These are phyloP conservation scores for Botryotinia convoluta DNA, from an alignment of 2,329 filamentous ascomycete species.

Conservation along the genomic window DNA sequence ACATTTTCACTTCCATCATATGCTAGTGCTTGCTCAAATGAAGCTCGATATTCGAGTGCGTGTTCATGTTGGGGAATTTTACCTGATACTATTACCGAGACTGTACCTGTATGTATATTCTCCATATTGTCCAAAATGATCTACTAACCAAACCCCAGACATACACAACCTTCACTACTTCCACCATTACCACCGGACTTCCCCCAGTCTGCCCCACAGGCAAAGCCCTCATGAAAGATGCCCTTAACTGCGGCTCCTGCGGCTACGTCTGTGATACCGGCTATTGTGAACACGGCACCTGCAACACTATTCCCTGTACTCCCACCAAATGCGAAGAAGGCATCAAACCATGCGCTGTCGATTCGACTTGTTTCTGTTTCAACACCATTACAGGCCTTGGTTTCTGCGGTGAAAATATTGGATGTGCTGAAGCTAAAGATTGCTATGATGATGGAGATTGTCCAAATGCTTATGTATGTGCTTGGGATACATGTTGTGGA, in stretches of 20 bases:
- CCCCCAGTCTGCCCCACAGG: conserved; percentile 1
- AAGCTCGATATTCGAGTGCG: conserved; percentile 18
- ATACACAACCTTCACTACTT: conserved; percentile 11
- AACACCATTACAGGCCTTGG: neutral
- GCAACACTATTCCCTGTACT: conserved; percentile 1
- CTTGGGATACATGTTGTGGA: conserved; percentile 18
- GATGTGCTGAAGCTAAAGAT: neutral
- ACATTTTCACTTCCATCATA: conserved; percentile 18
- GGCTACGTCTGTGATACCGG: conserved; percentile 15
- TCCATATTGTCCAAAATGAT: neutral
- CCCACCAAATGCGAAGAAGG: conserved; percentile 11
- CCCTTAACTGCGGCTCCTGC: conserved; percentile 17
- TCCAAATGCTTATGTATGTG: conserved; percentile 15
- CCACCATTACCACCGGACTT: conserved; percentile 7
- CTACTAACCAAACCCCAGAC: neutral
- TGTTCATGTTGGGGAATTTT: conserved; percentile 21
- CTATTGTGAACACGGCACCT: conserved; percentile 19
- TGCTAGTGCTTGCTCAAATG: conserved; percentile 14
- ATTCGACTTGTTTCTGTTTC: conserved; percentile 15
- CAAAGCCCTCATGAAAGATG: conserved; percentile 13
- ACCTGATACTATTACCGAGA: neutral
- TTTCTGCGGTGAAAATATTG: conserved; percentile 14
- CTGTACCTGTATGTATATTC: neutral
- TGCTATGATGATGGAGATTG: conserved; percentile 18
- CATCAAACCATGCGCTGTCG: conserved; percentile 12